Percentiles rank a stretch among this genome's conserved stretches.
Evolutionary conservation across 805 yeast species (phyloP).

Genomic region (Lachancea kluyveri): DNA sequence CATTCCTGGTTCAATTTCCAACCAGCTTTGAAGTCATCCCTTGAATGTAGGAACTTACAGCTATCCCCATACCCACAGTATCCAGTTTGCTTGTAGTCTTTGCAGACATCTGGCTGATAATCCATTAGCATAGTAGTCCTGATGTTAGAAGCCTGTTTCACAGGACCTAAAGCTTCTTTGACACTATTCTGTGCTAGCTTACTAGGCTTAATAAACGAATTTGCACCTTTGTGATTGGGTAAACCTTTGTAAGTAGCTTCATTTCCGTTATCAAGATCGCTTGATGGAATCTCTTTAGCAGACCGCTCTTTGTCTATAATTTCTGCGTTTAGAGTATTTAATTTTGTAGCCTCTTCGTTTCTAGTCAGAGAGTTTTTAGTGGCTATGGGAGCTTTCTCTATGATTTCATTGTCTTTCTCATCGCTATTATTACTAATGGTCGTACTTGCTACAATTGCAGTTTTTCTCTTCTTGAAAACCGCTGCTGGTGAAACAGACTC

Average conservation of each 20-base stretch:
- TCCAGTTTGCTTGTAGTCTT: constrained; percentile 85
- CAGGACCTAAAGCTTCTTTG: constrained; percentile 2
- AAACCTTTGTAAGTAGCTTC: background rate
- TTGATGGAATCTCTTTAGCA: background rate
- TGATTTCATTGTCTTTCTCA: too few relatives aligned
- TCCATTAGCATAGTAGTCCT: constrained; percentile 68
- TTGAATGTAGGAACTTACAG: constrained; percentile 85
- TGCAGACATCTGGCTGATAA: constrained; percentile 90
- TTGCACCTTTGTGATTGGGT: background rate
- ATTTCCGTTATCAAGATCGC: background rate
- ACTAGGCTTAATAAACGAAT: background rate
- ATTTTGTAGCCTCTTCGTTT: constrained; percentile 12
- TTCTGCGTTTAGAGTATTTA: constrained; percentile 13
- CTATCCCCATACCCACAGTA: constrained; percentile 97
- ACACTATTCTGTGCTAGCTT: constrained; percentile 1
- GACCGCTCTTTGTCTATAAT: background rate
- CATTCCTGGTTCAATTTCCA: constrained; percentile 66
- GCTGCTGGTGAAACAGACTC: too few relatives aligned
- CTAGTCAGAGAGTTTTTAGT: too few relatives aligned
- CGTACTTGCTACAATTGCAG: too few relatives aligned
- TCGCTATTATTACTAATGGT: too few relatives aligned
- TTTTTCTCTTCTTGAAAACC: too few relatives aligned
- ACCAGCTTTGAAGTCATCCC: constrained; percentile 77
- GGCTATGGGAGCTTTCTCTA: too few relatives aligned
- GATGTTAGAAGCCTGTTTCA: constrained; percentile 38